phyloP scores from a whole-genome alignment of 2,329 filamentous ascomycete species.

The Bipolaris cookei region DNA sequence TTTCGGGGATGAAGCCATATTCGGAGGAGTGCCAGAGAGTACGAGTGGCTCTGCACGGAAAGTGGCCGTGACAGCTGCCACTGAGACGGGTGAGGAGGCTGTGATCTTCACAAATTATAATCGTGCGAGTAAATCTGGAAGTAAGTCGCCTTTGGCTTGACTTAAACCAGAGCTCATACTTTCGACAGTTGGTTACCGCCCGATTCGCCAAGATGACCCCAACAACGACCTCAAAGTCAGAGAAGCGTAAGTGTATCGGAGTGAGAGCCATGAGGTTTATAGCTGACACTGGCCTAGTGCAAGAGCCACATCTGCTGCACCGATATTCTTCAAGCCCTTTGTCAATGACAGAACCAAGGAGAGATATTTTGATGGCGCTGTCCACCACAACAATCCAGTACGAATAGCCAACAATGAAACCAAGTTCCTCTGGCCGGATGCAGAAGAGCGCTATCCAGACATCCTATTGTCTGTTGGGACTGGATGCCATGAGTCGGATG shows the following conservation, averaged over 20 bases:
- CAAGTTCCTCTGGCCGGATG: conserved; percentile 38
- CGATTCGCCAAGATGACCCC: conserved; percentile 6
- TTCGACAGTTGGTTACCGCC: too few relatives aligned
- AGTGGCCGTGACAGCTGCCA: conserved; percentile 5
- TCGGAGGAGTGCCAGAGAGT: conserved; percentile 37
- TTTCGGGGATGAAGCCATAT: conserved; percentile 23
- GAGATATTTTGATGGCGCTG: conserved; percentile 55
- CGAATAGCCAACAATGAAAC: conserved; percentile 54
- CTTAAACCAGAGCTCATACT: too few relatives aligned
- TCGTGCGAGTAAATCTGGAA: conserved; percentile 39
- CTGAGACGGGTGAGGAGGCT: too few relatives aligned
- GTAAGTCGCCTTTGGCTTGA: too few relatives aligned
- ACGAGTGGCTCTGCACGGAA: conserved; percentile 4
- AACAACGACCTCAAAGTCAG: conserved; percentile 54
- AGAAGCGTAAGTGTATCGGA: conserved; percentile 47
- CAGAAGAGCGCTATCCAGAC: conserved; percentile 27
- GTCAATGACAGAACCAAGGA: conserved; percentile 50
- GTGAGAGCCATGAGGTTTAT: neutral
- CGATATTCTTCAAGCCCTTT: conserved; percentile 55
- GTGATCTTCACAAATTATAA: conserved; percentile 55
- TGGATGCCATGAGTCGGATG: neutral
- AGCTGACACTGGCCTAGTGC: conserved; percentile 26
- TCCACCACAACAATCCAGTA: conserved; percentile 56
- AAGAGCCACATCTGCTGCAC: conserved; percentile 56
- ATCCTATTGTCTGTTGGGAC: conserved; percentile 19